A percentile compares a stretch with the other conserved stretches of the same genome.
Conservation (phyloP, 345 rosid genomes). For the Aquilaria yunnanensis region DNA sequence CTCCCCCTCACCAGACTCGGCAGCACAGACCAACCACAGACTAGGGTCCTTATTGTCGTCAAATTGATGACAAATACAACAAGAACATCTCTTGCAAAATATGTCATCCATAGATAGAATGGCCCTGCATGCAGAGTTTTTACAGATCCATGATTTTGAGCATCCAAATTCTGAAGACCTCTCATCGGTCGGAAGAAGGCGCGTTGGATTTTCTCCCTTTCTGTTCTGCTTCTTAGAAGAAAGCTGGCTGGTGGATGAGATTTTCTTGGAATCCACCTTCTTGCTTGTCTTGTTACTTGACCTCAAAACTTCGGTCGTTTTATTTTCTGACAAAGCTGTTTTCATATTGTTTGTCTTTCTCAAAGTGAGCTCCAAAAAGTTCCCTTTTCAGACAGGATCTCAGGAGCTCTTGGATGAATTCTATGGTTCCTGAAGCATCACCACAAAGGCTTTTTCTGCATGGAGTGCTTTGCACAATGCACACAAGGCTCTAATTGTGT, state of each 20-base stretch:
- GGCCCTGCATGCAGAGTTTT: slow-evolving; percentile 68
- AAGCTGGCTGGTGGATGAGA: slow-evolving; percentile 29
- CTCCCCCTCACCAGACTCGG: slow-evolving; percentile 51
- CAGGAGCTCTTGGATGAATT: slow-evolving; percentile 51
- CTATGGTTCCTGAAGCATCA: slow-evolving; percentile 57
- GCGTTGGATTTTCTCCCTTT: slow-evolving; percentile 58
- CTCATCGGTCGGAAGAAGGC: slow-evolving; percentile 34
- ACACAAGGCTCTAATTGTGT: slow-evolving; percentile 51
- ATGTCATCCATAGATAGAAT: slow-evolving; percentile 51
- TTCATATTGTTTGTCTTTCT: slow-evolving; percentile 33
- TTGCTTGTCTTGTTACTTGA: slow-evolving; percentile 37
- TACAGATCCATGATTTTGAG: slow-evolving; percentile 61
- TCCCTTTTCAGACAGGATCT: slow-evolving; percentile 51
- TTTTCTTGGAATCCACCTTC: slow-evolving; percentile 61
- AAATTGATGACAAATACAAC: slow-evolving; percentile 84
- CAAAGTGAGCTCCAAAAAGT: slow-evolving; percentile 38
- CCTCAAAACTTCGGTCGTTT: slow-evolving; percentile 52
- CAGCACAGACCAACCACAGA: slow-evolving; percentile 68
- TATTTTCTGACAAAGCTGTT: slow-evolving; percentile 44
- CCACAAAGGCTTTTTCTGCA: slow-evolving; percentile 50
- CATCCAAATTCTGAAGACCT: slow-evolving; percentile 36
- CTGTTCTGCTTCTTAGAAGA: slow-evolving; percentile 53
- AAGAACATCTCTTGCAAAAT: slow-evolving; percentile 96
- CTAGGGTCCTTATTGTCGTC: slow-evolving; percentile 91
- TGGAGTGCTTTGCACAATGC: slow-evolving; percentile 55